Evolutionary conservation across 108 stramenopile genomes (phyloP), one percentile per base, ranked within the genome.

Genomic region (Discostella stelligeroides): DNA sequence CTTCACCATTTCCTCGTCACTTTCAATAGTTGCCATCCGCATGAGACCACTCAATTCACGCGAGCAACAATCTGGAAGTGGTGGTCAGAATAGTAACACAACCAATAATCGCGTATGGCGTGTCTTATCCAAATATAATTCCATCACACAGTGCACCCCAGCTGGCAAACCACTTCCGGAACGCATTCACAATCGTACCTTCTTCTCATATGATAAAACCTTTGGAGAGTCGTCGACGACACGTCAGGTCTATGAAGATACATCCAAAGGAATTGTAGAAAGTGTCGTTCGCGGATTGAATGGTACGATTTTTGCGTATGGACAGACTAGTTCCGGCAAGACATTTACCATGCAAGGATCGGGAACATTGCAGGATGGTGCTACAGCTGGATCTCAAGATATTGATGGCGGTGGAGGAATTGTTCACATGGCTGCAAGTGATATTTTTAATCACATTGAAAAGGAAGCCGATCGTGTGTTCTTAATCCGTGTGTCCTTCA

Each of bases 241-340:
- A n/a, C 50, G 55, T 29, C 69, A 93, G 13, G 98, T 99, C 3
- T 98, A 99, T 72, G 81, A 92, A 10, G 90, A 83, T 43, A 82
- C 94, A 1, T 95, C 95, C 1, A 78, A 79, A 46, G 87, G 85
- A 0, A 97, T 99, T 48, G 98, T 99, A 3, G 66, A 72, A 3
- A 84, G 87, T 38, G 98, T 91, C 3, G 78, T 94, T 5, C 81
- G 75, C 46, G 99, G 99, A 50, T 90, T 97, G 81, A 98, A 99
- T 72, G 99, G 99, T 42, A 97, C 97, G 0, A 95, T 98, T 17
- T 98, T 97, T 75, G 96, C 96, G 14, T 97, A 98, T 73, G 96
- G 96, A 23, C 95, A 97, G 75, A 96, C 96, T 15, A 89, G 88
- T 1, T 79, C 79, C 55, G 98, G 97, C 20, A 98, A 96, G 72